These are phyloP conservation scores for Cyclotella cryptica DNA, from an alignment of 108 stramenopile species.

Conservation along the genomic window DNA sequence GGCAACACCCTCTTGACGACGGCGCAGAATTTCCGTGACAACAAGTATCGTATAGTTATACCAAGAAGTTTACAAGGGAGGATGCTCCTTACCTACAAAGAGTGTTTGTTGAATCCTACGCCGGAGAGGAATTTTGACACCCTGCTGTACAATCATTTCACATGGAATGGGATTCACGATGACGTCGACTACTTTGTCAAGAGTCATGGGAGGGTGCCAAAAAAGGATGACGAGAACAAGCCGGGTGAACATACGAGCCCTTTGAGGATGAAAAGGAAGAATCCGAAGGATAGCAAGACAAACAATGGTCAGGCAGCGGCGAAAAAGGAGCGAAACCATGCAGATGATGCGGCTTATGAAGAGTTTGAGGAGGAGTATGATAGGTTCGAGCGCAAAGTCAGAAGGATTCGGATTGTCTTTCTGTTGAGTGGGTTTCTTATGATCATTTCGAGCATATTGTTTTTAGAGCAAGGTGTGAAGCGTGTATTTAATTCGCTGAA, in stretches of 20 bases:
- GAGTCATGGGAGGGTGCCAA: constrained; percentile 24
- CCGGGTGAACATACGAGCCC: constrained; percentile 12
- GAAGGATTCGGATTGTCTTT: constrained; percentile 33
- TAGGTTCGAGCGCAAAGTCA: constrained; percentile 23
- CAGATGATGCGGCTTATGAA: constrained; percentile 20
- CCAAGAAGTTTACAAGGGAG: constrained; percentile 39
- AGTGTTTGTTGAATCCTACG: constrained; percentile 44
- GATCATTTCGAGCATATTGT: constrained; percentile 38
- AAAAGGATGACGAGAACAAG: constrained; percentile 24
- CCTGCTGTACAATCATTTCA: constrained; percentile 45
- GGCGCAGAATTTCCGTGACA: constrained; percentile 47
- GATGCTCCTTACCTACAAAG: constrained; percentile 41
- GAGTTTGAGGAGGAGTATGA: constrained; percentile 18
- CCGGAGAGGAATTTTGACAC: constrained; percentile 45
- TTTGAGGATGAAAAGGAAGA: constrained; percentile 13
- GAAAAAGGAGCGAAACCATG: not conserved
- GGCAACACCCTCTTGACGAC: constrained; percentile 43
- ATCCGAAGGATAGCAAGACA: not conserved
- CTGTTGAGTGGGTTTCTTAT: constrained; percentile 23
- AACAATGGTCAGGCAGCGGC: constrained; percentile 4
- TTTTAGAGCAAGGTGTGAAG: constrained; percentile 37
- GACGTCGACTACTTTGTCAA: constrained; percentile 48
- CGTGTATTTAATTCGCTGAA: constrained; percentile 31
- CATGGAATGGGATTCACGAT: constrained; percentile 52
- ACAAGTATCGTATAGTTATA: too few species aligned